Evolutionary conservation across 2,329 filamentous ascomycete species (phyloP), one percentile per base, ranked within the genome.

Genomic region (Exophiala alcalophila): DNA sequence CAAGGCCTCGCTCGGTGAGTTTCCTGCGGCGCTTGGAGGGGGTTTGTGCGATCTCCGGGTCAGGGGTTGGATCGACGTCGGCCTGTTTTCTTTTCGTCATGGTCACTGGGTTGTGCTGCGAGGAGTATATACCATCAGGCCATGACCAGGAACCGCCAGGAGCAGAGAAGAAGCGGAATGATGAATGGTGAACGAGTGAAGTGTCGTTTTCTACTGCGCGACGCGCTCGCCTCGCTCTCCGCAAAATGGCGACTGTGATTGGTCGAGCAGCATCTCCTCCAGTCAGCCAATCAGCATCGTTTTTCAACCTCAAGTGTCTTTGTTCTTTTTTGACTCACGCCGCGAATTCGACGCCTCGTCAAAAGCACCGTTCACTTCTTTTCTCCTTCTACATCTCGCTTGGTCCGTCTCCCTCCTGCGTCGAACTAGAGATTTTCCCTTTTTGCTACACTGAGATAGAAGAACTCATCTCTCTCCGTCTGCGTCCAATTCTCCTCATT

Each of bases 11-110:
- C 4, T 41, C 26, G 19, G 33, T 37, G 21, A 29, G 40, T 29
- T 25, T 35, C 16, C 28, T 43, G 15, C 40, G 50, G 32, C 50
- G 50, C 37, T 53, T 53, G 9, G 47, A 47, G 34, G 50, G 47
- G 29, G 47, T 48, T 12, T 41, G 30, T 35, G 33, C 21, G 11
- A 29, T 25, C 27, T 39, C 28, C 27, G 24, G 23, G 30, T 30
- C n/a, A 5, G 49, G 11, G 5, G 49, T 45, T 15, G 25, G 11
- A n/a, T 33, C 16, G 4, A 45, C 18, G n/a, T 49, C 43, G 21
- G 47, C 33, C n/a, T 25, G 24, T 19, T 52, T 52, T 36, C 49
- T 25, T 40, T 52, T 52, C 4, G 36, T 37, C 46, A 49, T 49
- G 10, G 12, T 27, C 3, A 5, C n/a, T n/a, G n/a, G n/a, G n/a